Base-by-base conservation (phyloP, 305 asterid genomes). In the Andrographis paniculata region DNA sequence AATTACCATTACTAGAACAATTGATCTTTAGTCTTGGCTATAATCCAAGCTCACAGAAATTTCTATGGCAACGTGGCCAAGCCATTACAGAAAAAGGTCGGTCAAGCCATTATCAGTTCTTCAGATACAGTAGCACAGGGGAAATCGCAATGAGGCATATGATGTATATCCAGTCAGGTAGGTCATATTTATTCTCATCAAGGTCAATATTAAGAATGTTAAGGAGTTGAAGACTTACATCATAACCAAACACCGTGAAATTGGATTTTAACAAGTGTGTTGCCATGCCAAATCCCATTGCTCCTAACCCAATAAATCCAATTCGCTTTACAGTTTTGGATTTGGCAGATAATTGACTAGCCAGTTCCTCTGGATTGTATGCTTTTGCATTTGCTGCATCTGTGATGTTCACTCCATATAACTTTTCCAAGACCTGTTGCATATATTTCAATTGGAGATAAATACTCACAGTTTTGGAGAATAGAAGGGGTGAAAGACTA, bases 241-340 rank as follows among this genome's bases (percentile, higher is more conserved):
- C 98, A 71, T 50, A 89, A 59, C 95, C 98, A 65, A 53, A 62
- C 14, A 89, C 88, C 19, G 61, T 59, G 72, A 80, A 85, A 59
- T 82, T 71, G 52, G 94, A 85, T 65, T 78, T 80, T 69, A 89
- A 62, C 61, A 89, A 75, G 63, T 85, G 94, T 41, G 87, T 85
- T 49, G 98, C 98, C 96, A 89, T 89, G 77, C 98, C 98, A 71
- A 85, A 82, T 53, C 98, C 98, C 98, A 89, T 89, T 49, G 98
- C 96, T 68, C 98, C 98, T 59, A 89, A 86, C 58, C 98, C 98
- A 64, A 89, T 80, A 67, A 89, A 89, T 65, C 94, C 98, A 33
- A 85, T 75, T 58, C 74, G 68, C 59, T 82, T 74, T 45, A 68
- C 77, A 42, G 70, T 58, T 69, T 76, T 71, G 35, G 94, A 82